These are phyloP conservation scores for Solanum etuberosum DNA, from an alignment of 257 asterid species.

Conservation along the genomic window DNA sequence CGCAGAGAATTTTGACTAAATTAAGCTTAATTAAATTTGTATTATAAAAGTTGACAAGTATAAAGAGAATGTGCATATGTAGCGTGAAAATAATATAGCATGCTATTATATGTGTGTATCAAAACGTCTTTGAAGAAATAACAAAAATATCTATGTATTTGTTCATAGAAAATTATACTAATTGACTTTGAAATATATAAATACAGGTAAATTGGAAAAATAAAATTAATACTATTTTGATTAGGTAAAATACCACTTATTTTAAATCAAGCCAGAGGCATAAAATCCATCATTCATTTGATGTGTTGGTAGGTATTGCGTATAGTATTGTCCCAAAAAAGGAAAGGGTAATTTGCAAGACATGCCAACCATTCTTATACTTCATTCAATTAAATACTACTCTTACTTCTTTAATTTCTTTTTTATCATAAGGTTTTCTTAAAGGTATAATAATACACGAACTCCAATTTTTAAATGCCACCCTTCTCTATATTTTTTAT, in stretches of 20 bases:
- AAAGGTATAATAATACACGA: not conserved
- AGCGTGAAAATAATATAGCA: not conserved
- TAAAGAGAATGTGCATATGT: not conserved
- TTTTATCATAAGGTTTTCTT: not conserved
- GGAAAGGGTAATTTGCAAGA: conserved; percentile 7
- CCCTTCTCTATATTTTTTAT: not conserved
- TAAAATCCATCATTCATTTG: not conserved
- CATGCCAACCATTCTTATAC: conserved; percentile 2
- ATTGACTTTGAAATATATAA: not conserved
- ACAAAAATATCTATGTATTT: not conserved
- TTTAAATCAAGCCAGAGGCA: not conserved
- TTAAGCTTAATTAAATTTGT: not conserved
- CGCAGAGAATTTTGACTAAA: not conserved
- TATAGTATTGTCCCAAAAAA: not conserved
- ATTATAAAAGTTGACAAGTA: not conserved
- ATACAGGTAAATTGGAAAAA: not conserved
- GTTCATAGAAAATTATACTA: not conserved
- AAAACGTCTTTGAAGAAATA: not conserved
- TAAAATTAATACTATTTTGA: not conserved
- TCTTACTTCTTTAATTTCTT: not conserved
- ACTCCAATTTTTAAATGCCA: not conserved
- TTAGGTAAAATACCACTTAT: not conserved
- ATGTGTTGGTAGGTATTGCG: not conserved
- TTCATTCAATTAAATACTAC: not conserved
- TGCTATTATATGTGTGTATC: not conserved